Evolutionary conservation across 306 rosid genomes (phyloP), one percentile per base, ranked within the genome.

Genomic region (Prunus dulcis): DNA sequence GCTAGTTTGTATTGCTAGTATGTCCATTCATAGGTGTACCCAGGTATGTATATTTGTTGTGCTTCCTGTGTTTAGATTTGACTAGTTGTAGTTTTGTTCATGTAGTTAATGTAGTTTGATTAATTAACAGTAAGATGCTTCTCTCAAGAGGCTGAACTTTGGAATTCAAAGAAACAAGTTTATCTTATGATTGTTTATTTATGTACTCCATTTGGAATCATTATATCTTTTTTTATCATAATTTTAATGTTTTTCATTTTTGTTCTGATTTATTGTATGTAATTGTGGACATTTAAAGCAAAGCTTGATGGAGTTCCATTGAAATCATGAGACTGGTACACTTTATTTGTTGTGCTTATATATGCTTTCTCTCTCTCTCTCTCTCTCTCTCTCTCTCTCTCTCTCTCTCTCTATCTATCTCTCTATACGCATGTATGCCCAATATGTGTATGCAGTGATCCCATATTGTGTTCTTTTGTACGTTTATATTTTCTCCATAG

Each of bases 11-110:
- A 38, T 45, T 41, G 41, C n/a, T n/a, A 55, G 28, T 34, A 1
- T 71, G 66, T 7, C 45, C 43, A 27, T 41, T 22, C 19, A 14
- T 57, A 56, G 67, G 53, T 22, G 67, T 56, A 38, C 19, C 55
- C 67, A 57, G 43, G 76, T 72, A 15, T 72, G 76, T 72, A 57
- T 57, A 23, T 22, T 56, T 41, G 17, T n/a, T 66, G 52, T 66
- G 46, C 70, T 66, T 66, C 49, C 49, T 9, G 38, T 64, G 25
- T 34, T 34, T 34, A 64, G 69, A 64, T 22, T 34, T 64, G 49
- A 32, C 47, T 15, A 64, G 49, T 28, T 4, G 69, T 64, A 34
- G 47, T 62, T 30, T 6, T 32, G 22, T 2, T 64, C 20, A 9
- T 18, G 49, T 34, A 64, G 69, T 64, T 32, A 34, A 30, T 56